These are phyloP conservation scores for Lentinula aciculospora DNA, from an alignment of 768 basidiomycete species.

Conservation along the genomic window DNA sequence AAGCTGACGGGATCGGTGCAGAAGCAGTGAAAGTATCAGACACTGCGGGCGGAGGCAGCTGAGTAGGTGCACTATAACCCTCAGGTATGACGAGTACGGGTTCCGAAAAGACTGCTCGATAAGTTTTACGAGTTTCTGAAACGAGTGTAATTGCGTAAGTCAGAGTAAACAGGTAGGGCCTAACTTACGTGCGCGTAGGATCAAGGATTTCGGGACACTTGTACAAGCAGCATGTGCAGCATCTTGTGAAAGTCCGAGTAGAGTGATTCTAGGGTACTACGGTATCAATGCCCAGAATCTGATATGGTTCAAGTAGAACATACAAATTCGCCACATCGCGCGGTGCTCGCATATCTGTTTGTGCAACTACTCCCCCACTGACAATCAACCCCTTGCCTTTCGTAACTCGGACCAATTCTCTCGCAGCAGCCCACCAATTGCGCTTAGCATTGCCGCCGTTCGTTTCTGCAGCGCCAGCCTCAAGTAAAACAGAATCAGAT, in stretches of 20 bases:
- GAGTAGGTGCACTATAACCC: conserved; percentile 5
- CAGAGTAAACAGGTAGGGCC: not conserved
- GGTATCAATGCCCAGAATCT: too few species aligned
- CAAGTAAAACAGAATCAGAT: conserved; percentile 36
- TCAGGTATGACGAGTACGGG: conserved; percentile 58
- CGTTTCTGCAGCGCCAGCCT: conserved; percentile 42
- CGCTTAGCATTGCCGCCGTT: conserved; percentile 53
- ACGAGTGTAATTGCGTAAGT: not conserved
- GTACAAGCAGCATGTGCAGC: conserved; percentile 58
- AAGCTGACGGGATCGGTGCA: not conserved
- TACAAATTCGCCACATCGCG: conserved; percentile 75
- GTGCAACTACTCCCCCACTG: conserved; percentile 58
- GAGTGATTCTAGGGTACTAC: conserved; percentile 60
- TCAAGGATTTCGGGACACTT: conserved; percentile 56
- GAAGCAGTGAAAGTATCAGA: not conserved
- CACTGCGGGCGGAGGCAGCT: not conserved
- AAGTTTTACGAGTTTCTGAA: conserved; percentile 76
- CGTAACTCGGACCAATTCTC: conserved; percentile 74
- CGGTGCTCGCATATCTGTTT: conserved; percentile 64
- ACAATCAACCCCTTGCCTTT: conserved; percentile 75
- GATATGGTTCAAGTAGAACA: conserved; percentile 17
- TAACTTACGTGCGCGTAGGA: conserved; percentile 67
- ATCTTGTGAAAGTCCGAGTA: conserved; percentile 68
- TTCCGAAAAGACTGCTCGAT: conserved; percentile 74
- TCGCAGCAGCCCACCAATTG: conserved; percentile 80